A percentile compares a stretch with the other conserved stretches of the same genome.
Evolutionary conservation across 345 rosid species (phyloP).

Genomic region (Excoecaria agallocha): DNA sequence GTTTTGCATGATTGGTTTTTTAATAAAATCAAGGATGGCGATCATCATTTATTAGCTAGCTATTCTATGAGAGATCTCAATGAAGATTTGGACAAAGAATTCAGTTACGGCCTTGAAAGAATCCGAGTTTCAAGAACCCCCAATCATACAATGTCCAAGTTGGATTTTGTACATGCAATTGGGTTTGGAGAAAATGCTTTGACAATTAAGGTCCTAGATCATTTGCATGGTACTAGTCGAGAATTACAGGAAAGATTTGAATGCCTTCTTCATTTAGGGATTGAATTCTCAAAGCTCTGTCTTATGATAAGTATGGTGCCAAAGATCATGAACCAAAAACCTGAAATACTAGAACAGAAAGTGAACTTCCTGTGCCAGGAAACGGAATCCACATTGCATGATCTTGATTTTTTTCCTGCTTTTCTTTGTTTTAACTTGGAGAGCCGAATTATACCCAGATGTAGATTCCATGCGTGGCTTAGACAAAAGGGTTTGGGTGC

Average conservation of each 20-base stretch:
- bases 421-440: conserved; percentile 62
- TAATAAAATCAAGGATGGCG: conserved; percentile 41
- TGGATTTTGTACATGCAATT: conserved; percentile 51
- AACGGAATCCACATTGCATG: conserved; percentile 44
- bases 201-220: conserved; percentile 41
- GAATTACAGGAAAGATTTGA: conserved; percentile 53
- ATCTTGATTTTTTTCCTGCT: conserved; percentile 49
- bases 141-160: conserved; percentile 43
- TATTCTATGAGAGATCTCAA: conserved; percentile 40
- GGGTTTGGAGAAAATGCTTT: conserved; percentile 64
- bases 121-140: conserved; percentile 35
- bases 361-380: conserved; percentile 46
- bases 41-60: conserved; percentile 39
- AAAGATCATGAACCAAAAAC: conserved; percentile 58
- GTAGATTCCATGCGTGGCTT: conserved; percentile 53
- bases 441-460: conserved; percentile 58
- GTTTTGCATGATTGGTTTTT: conserved; percentile 48
- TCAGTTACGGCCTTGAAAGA: conserved; percentile 39
- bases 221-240: conserved; percentile 47
- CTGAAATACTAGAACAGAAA: conserved; percentile 46
- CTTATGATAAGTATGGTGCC: conserved; percentile 42
- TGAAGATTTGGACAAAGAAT: conserved; percentile 46
- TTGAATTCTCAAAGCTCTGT: conserved; percentile 51
- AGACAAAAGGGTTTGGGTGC: conserved; percentile 42
- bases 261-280: conserved; percentile 39